phyloP scores from a whole-genome alignment of 495 filamentous ascomycete genomes.

The Aspergillus funiculosus region DNA sequence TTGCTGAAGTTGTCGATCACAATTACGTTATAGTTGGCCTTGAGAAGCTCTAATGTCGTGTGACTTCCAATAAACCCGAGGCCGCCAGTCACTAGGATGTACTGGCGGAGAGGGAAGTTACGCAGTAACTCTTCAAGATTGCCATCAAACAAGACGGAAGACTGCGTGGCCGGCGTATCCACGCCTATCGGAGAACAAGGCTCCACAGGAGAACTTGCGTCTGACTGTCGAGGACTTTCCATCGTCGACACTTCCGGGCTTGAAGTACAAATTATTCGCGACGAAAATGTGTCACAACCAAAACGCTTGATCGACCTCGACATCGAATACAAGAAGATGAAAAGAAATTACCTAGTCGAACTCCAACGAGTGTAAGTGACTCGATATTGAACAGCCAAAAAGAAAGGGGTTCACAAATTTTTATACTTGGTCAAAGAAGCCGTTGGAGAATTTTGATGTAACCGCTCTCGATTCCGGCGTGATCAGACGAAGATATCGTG shows the following conservation, averaged over 20 bases:
- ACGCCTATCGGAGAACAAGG: conserved; percentile 29
- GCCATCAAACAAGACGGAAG: conserved; percentile 37
- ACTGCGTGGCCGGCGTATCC: conserved; percentile 40
- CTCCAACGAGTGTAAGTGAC: conserved; percentile 14
- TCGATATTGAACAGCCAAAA: conserved; percentile 7
- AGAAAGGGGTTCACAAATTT: conserved; percentile 22
- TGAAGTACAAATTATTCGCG: conserved; percentile 6
- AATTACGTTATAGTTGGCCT: conserved; percentile 57
- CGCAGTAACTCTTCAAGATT: conserved; percentile 34
- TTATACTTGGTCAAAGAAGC: conserved; percentile 20
- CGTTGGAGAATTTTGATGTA: conserved; percentile 21
- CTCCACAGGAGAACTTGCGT: conserved; percentile 32
- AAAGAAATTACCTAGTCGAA: conserved; percentile 9
- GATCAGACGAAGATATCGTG: conserved; percentile 22
- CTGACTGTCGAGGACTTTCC: conserved; percentile 31
- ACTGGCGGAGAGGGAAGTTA: conserved; percentile 32
- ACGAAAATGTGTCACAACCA: conserved; percentile 11
- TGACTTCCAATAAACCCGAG: conserved; percentile 63
- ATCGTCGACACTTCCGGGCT: conserved; percentile 19
- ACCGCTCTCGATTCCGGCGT: conserved; percentile 16
- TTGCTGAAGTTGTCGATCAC: conserved; percentile 62
- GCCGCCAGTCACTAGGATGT: conserved; percentile 59
- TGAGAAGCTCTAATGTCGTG: conserved; percentile 56
- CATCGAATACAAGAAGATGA: neutral
- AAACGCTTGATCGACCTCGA: conserved; percentile 6